Conservation (phyloP, 345 rosid genomes). For the Odontarrhena argentea region DNA sequence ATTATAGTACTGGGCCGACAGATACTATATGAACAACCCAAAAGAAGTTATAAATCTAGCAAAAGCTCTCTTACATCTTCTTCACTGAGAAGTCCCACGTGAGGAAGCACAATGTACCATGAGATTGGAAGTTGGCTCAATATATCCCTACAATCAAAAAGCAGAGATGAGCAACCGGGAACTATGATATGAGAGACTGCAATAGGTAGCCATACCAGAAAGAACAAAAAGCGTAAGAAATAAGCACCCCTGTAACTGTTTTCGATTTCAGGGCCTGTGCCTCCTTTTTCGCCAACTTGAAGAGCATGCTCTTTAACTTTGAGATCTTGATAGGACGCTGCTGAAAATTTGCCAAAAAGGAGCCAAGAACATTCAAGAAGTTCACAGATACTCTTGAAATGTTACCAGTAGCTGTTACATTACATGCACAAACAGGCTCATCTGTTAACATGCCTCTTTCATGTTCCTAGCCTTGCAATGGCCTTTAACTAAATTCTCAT, state of each 20-base stretch:
- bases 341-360: slow-evolving; percentile 71
- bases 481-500: slow-evolving; percentile 77
- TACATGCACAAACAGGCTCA: neutral
- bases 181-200: neutral
- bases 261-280: slow-evolving; percentile 42
- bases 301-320: slow-evolving; percentile 44
- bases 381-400: slow-evolving; percentile 16
- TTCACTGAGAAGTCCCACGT: slow-evolving; percentile 59
- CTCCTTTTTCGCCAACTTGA: slow-evolving; percentile 38
- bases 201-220: slow-evolving; percentile 9
- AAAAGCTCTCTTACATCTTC: slow-evolving; percentile 49
- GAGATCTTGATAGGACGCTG: slow-evolving; percentile 81
- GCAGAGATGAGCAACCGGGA: slow-evolving; percentile 3
- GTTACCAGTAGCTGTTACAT: neutral
- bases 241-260: slow-evolving; percentile 50
- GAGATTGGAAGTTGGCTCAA: slow-evolving; percentile 49
- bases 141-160: slow-evolving; percentile 53
- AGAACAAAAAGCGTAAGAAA: slow-evolving; percentile 16
- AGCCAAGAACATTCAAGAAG: slow-evolving; percentile 10
- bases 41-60: neutral
- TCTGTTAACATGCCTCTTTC: slow-evolving; percentile 69
- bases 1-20: no score
- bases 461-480: slow-evolving; percentile 98
- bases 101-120: slow-evolving; percentile 51
- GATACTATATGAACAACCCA: neutral